Conservation (phyloP, 2,329 filamentous ascomycete genomes). For the Aspergillus ochraceoroseus region DNA sequence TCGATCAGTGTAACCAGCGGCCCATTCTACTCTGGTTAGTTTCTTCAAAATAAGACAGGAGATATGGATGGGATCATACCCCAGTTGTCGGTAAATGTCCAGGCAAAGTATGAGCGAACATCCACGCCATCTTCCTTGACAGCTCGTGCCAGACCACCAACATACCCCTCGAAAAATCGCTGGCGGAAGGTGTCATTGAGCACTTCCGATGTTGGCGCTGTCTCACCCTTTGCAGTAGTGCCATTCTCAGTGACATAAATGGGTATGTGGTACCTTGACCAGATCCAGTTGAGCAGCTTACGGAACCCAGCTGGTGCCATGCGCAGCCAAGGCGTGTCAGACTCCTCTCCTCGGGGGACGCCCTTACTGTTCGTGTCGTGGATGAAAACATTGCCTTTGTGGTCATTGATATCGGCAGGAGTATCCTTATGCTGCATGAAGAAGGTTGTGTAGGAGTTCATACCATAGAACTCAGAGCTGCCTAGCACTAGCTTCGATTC, state of each 20-base stretch:
- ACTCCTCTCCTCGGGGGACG: constrained; percentile 1
- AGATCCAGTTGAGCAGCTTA: constrained; percentile 11
- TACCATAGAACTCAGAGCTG: constrained; percentile 12
- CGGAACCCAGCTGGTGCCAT: constrained; percentile 8
- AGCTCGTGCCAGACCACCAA: constrained; percentile 8
- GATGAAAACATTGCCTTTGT: constrained; percentile 12
- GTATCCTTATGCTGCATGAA: constrained; percentile 6
- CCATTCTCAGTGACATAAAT: constrained; percentile 15
- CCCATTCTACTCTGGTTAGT: too few relatives aligned
- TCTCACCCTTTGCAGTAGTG: constrained; percentile 8
- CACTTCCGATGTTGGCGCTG: neutral
- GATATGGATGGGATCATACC: constrained; percentile 7
- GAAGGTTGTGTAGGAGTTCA: constrained; percentile 18
- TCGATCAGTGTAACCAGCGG: too few relatives aligned
- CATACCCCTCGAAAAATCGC: constrained; percentile 7
- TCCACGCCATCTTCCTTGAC: constrained; percentile 9
- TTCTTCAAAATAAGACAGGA: neutral
- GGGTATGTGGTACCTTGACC: constrained; percentile 3
- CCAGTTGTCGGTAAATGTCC: constrained; percentile 20
- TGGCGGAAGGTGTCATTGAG: constrained; percentile 7
- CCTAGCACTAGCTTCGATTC: neutral
- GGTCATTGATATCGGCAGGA: constrained; percentile 11
- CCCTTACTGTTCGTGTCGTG: constrained; percentile 8
- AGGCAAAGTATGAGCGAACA: constrained; percentile 15
- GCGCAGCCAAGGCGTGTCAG: constrained; percentile 12